Percentiles rank a stretch among this genome's conserved stretches.
These are phyloP conservation scores for Luzula sylvatica DNA, from an alignment of 176 grass and related monocot species.

Conservation along the genomic window DNA sequence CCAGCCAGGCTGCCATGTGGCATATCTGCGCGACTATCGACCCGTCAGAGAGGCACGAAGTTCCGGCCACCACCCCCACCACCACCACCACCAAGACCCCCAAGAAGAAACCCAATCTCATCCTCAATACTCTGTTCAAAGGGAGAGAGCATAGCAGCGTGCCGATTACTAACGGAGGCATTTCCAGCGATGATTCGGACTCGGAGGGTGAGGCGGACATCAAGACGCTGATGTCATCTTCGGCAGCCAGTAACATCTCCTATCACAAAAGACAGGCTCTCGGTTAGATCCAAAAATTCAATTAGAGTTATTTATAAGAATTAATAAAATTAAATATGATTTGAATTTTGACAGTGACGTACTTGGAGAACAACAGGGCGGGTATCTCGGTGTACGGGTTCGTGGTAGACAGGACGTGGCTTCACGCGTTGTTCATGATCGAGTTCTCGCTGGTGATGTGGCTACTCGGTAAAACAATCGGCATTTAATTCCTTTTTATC, in stretches of 20 bases:
- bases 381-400: conserved; percentile 84
- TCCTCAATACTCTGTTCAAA: background rate
- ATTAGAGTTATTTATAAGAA: background rate
- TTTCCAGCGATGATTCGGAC: background rate
- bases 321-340: no score
- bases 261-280: conserved; percentile 90
- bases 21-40: conserved; percentile 71
- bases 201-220: background rate
- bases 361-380: conserved; percentile 84
- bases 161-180: background rate
- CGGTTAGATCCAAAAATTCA: conserved; percentile 11
- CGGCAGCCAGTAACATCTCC: conserved; percentile 40
- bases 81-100: conserved; percentile 22
- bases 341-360: conserved; percentile 49
- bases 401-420: conserved; percentile 75
- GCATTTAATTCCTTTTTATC: conserved; percentile 23
- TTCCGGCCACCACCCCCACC: conserved; percentile 8
- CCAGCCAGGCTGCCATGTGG: conserved; percentile 72
- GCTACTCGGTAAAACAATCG: conserved; percentile 84
- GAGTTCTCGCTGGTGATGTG: conserved; percentile 78
- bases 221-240: conserved; percentile 8
- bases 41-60: conserved; percentile 31
- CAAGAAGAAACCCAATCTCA: no score
- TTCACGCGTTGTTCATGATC: conserved; percentile 79
- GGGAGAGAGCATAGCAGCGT: background rate